Evolutionary conservation across 176 grass and related monocot genomes (phyloP), one percentile per base, ranked within the genome.

Genomic region (Avena atlantica): DNA sequence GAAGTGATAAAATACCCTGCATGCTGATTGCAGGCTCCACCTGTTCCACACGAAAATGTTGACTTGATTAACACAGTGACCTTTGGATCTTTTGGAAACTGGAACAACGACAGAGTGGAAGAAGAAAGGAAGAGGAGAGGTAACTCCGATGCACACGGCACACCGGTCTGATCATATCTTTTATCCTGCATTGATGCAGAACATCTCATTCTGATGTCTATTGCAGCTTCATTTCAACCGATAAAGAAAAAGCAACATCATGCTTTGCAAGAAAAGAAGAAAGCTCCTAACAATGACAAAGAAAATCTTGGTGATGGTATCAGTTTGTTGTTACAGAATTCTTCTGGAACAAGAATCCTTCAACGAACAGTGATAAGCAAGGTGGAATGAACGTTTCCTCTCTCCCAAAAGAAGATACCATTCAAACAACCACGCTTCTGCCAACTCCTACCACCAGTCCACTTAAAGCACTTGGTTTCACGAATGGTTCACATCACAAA

Each of bases 11-110:
- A 76, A 65, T 72, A 57, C 11, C 15, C 78, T 63, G 48, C 67
- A 74, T 24, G 56, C 82, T 90, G 12, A 27, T 36, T 81, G 81
- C 84, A 93, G 91, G 82, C 86, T 37, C 19, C 58, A 79, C 79
- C 83, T 21, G 86, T 88, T 83, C 59, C 74, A 49, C 61, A 50
- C 55, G 81, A 86, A 23, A 12, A 48, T 86, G 51, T 79, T 74
- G 89, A 84, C 88, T 90, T 83, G 60, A 76, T 79, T 85, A 93
- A 91, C 62, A 83, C 91, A 72, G 86, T 89, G 71, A 91, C 86
- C 23, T 93, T 89, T 91, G 92, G 86, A 27, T 89, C 89, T 72
- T 71, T 37, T n/a, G 79, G 81, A 83, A 82, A 51, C 77, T 88
- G 88, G 70, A 86, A 23, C 48, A 51, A 86, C 37, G 88, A 90